Percentiles rank a stretch among this genome's conserved stretches.
These are phyloP conservation scores for Lecanicillium sp. DNA, from an alignment of 2,329 filamentous ascomycete genomes.

Conservation along the genomic window DNA sequence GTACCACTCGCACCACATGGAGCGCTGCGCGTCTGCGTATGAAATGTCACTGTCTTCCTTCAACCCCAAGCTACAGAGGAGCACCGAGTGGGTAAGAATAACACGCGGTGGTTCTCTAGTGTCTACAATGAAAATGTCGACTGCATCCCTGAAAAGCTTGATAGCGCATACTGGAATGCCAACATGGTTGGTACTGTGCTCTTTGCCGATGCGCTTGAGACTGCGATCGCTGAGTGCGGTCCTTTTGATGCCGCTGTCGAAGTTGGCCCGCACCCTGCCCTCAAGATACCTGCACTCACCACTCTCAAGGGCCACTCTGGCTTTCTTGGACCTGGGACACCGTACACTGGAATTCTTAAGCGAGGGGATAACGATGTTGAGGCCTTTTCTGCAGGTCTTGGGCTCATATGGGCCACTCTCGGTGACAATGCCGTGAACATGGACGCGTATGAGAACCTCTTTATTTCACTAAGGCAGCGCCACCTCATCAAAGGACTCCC, in stretches of 20 bases:
- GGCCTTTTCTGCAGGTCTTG: background rate
- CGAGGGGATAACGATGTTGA: slow-evolving; percentile 2
- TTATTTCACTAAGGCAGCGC: background rate
- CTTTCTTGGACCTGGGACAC: too few relatives aligned
- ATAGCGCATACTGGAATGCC: slow-evolving; percentile 2
- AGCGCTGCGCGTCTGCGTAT: background rate
- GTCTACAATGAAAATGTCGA: background rate
- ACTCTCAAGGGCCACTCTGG: slow-evolving; percentile 14
- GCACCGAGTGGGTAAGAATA: background rate
- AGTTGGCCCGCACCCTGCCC: slow-evolving; percentile 16
- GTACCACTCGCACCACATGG: slow-evolving; percentile 23
- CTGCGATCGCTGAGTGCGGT: background rate
- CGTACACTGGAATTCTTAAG: background rate
- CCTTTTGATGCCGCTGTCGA: slow-evolving; percentile 2
- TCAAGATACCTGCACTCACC: slow-evolving; percentile 23
- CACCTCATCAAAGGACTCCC: background rate
- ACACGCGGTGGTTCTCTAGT: slow-evolving; percentile 5
- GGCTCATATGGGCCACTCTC: background rate
- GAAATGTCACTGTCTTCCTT: background rate
- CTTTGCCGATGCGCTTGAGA: slow-evolving; percentile 6
- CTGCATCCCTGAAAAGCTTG: background rate
- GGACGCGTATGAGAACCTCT: background rate
- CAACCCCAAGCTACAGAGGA: background rate
- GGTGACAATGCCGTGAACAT: background rate
- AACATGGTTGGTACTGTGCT: slow-evolving; percentile 7